These are phyloP conservation scores for Coemansia sp. DNA, from an alignment of 192 early-diverging fungal species.

Conservation along the genomic window DNA sequence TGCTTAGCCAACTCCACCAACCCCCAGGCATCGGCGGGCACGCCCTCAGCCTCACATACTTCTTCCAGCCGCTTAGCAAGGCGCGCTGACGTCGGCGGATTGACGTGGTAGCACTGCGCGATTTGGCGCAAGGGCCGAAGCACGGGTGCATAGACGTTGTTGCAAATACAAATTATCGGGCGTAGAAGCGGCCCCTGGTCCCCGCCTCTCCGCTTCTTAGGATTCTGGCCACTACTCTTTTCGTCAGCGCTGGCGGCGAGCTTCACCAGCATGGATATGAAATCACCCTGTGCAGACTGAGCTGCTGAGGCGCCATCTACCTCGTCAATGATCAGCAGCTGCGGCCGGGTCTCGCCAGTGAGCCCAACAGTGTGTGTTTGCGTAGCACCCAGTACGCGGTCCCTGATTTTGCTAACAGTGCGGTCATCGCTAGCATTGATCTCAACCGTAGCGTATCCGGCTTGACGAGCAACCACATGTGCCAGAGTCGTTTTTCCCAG, in stretches of 20 bases:
- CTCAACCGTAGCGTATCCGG: conserved; percentile 88
- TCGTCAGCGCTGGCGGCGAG: conserved; percentile 46
- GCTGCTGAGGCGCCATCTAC: conserved; percentile 84
- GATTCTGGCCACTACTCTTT: not conserved
- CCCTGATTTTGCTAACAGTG: conserved; percentile 68
- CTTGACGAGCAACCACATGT: conserved; percentile 84
- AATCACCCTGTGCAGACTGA: conserved; percentile 70
- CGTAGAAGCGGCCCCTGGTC: conserved; percentile 61
- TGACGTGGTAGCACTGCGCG: conserved; percentile 71
- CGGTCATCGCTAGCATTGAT: conserved; percentile 99
- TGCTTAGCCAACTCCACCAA: conserved; percentile 73
- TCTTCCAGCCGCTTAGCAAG: conserved; percentile 75
- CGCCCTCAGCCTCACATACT: conserved; percentile 74
- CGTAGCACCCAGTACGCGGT: conserved; percentile 72
- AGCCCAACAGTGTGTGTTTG: conserved; percentile 72
- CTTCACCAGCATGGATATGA: conserved; percentile 77
- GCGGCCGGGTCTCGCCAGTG: conserved; percentile 62
- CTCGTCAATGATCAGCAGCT: conserved; percentile 89
- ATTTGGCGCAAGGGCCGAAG: conserved; percentile 80
- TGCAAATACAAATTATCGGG: conserved; percentile 99
- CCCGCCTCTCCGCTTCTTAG: conserved; percentile 7
- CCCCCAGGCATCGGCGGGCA: conserved; percentile 71
- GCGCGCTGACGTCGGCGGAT: conserved; percentile 58
- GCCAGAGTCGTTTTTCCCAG: conserved; percentile 97
- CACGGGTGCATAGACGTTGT: conserved; percentile 88